Evolutionary conservation across 2,329 filamentous ascomycete species (phyloP), one percentile per base, ranked within the genome.

Genomic region (Epicoccum sorghinum): DNA sequence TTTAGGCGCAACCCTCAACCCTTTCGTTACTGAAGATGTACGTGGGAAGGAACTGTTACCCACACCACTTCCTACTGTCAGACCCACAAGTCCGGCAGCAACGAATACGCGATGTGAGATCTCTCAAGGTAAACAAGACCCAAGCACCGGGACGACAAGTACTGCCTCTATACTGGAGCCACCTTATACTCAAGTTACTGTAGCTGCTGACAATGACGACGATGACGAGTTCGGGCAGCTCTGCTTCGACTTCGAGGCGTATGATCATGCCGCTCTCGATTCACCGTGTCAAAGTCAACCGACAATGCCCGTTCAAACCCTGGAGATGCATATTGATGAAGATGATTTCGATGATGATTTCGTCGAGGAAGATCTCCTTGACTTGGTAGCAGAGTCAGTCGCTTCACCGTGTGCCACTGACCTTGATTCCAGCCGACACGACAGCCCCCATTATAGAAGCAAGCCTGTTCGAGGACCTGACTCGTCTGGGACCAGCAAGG

Each of bases 341-440:
- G 61, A 65, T 12, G 47, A 54, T n/a, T 67, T 67, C 30, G 55
- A 62, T 25, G 61, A 67, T 38, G 62, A 62, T 14, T 56, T 71
- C 13, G 46, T 60, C 40, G 68, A 71, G 25, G 55, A 64, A 8
- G 68, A 71, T 24, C 52, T 71, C 9, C 46, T 67, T 14, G 52
- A 47, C 22, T 39, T 70, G 13, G 50, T 50, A 9, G 39, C 52
- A 9, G 52, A 61, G 1, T 29, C 33, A 0, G 23, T 32, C 13
- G 51, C 57, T 23, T 23, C 14, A 23, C 33, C 27, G 24, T 41
- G 40, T 22, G 18, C 18, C 3, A 18, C 18, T 18, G 18, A 18
- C 18, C 18, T 18, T 18, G 18, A 30, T 12, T 30, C 29, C 29
- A 30, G 29, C 29, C 18, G 18, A 18, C 18, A 18, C 18, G 18